Conservation (phyloP, 78 protist genomes). For the Dictyostelium intermedium region DNA sequence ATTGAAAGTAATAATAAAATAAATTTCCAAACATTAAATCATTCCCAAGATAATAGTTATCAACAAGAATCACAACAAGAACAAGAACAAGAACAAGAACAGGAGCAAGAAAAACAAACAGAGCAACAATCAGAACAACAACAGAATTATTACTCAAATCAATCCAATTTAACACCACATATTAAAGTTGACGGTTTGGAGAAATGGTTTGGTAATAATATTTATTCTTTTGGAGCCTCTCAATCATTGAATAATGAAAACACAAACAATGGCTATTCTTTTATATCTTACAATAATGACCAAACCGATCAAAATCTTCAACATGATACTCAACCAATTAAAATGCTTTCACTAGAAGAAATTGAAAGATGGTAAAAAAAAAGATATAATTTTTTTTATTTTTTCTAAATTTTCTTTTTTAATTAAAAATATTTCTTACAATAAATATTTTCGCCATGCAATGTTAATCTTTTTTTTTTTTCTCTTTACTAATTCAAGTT, state of each 20-base stretch:
- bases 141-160: not conserved
- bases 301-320: not conserved
- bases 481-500: no score
- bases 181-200: not conserved
- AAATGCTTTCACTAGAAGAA: slow-evolving; percentile 25
- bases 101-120: not conserved
- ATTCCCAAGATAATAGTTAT: not conserved
- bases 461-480: no score
- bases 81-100: not conserved
- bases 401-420: not conserved
- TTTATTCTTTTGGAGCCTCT: not conserved
- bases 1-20: not conserved
- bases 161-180: not conserved
- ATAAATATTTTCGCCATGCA: no score
- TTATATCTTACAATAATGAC: not conserved
- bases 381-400: not conserved
- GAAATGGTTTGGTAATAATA: slow-evolving; percentile 37
- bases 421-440: no score
- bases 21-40: not conserved
- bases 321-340: not conserved
- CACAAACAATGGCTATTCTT: not conserved
- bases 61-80: not conserved
- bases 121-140: not conserved
- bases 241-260: not conserved
- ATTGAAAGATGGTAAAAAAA: slow-evolving; percentile 15